These are phyloP conservation scores for Xylariaceae sp. DNA, from an alignment of 2,329 filamentous ascomycete genomes.

Conservation along the genomic window DNA sequence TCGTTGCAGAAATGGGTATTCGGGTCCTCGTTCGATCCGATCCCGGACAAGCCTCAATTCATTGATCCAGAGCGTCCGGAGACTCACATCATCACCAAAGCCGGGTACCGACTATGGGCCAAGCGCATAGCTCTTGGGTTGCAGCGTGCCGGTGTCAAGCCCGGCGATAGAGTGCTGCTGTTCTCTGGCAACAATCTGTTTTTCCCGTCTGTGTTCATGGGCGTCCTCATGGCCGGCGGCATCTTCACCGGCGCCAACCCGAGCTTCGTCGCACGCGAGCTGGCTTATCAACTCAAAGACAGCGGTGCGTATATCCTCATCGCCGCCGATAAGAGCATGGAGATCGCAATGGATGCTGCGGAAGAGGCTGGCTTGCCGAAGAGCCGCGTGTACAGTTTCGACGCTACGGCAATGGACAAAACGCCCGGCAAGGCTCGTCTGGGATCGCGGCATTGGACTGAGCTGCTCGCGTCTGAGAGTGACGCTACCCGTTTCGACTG, in stretches of 20 bases:
- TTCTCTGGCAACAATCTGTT: conserved; percentile 72
- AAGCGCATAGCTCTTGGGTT: conserved; percentile 70
- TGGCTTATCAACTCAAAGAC: conserved; percentile 72
- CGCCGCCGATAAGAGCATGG: conserved; percentile 55
- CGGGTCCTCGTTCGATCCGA: conserved; percentile 40
- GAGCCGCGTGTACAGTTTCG: conserved; percentile 61
- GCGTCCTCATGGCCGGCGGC: conserved; percentile 72
- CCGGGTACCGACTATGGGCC: conserved; percentile 64
- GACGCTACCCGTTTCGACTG: conserved; percentile 59
- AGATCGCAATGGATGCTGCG: conserved; percentile 64
- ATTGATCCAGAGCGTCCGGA: conserved; percentile 65
- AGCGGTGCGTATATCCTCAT: conserved; percentile 65
- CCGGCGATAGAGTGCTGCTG: conserved; percentile 67
- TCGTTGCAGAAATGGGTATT: conserved; percentile 56
- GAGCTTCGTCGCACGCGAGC: conserved; percentile 63
- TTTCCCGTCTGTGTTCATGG: conserved; percentile 67
- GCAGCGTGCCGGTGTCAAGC: conserved; percentile 57
- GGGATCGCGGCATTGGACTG: conserved; percentile 28
- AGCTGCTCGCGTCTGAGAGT: conserved; percentile 23
- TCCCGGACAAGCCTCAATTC: conserved; percentile 45
- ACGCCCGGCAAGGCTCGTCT: conserved; percentile 23
- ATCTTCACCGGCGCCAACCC: conserved; percentile 76
- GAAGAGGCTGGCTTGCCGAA: conserved; percentile 50
- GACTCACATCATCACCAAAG: conserved; percentile 60
- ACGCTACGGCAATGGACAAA: conserved; percentile 44